Percentiles rank a stretch among this genome's conserved stretches.
Conservation (phyloP, 2,329 filamentous ascomycete species). For the Xylaria sp. region DNA sequence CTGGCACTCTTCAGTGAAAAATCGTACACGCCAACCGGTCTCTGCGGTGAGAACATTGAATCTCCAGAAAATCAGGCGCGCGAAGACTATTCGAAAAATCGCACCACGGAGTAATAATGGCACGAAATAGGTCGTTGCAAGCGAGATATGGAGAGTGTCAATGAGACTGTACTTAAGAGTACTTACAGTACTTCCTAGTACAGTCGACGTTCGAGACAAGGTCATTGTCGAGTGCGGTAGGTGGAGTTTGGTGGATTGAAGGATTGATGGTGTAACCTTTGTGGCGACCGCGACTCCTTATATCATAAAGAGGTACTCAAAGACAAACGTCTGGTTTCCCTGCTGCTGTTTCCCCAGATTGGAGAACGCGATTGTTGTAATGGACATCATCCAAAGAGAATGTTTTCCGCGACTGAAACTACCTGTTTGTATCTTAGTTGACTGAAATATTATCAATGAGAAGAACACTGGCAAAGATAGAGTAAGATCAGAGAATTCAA, state of each 20-base stretch:
- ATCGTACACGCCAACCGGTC: slow-evolving; percentile 1
- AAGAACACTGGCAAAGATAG: too few relatives aligned
- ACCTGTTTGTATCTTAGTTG: too few relatives aligned
- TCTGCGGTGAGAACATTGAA: not conserved
- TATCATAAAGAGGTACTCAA: slow-evolving; percentile 3
- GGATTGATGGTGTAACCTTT: not conserved
- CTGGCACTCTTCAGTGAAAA: not conserved
- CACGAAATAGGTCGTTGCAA: not conserved
- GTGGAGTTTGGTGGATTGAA: too few relatives aligned
- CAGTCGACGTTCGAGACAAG: too few relatives aligned
- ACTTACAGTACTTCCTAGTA: too few relatives aligned
- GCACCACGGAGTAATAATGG: not conserved
- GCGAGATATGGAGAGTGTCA: not conserved
- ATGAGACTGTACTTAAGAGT: not conserved
- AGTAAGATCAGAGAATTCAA: too few relatives aligned
- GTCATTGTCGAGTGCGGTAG: too few relatives aligned
- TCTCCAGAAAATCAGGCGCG: not conserved
- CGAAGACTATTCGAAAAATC: too few relatives aligned
- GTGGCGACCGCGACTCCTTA: slow-evolving; percentile 1
- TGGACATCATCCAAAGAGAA: too few relatives aligned
- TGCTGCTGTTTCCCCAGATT: not conserved
- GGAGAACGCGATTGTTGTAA: not conserved
- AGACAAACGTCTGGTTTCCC: not conserved
- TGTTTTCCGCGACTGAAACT: not conserved
- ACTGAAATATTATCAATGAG: too few relatives aligned